Percentiles rank a stretch among this genome's conserved stretches.
These are phyloP conservation scores for Globisporangium polare DNA, from an alignment of 352 stramenopile genomes.

Conservation along the genomic window DNA sequence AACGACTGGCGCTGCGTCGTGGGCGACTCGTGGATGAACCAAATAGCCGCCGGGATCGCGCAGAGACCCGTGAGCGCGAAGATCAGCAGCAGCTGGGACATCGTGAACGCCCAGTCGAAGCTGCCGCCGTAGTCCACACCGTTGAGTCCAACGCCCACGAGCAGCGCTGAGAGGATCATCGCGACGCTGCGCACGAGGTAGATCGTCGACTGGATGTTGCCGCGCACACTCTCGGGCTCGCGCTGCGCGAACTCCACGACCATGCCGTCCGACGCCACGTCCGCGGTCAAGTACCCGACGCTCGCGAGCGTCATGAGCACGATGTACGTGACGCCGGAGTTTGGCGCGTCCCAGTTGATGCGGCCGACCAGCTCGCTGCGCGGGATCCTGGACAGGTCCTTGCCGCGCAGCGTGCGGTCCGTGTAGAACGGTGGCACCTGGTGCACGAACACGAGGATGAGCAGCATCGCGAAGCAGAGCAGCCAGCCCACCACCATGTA, in stretches of 20 bases:
- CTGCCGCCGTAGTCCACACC: slow-evolving; percentile 29
- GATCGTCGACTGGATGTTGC: slow-evolving; percentile 39
- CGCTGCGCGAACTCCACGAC: slow-evolving; percentile 42
- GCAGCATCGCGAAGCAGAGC: slow-evolving; percentile 45
- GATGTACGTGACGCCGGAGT: slow-evolving; percentile 19
- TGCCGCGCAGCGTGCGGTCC: slow-evolving; percentile 36
- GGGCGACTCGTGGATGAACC: slow-evolving; percentile 19
- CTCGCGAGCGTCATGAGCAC: slow-evolving; percentile 39
- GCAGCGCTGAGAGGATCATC: slow-evolving; percentile 24
- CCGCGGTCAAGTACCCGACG: slow-evolving; percentile 33
- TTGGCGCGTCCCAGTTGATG: slow-evolving; percentile 29
- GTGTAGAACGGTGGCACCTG: slow-evolving; percentile 53
- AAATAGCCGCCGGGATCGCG: slow-evolving; percentile 19
- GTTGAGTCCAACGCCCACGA: slow-evolving; percentile 36
- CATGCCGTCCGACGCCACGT: slow-evolving; percentile 36
- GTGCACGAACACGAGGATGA: slow-evolving; percentile 38
- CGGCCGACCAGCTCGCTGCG: slow-evolving; percentile 13
- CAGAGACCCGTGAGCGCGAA: slow-evolving; percentile 17
- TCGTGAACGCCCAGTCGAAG: slow-evolving; percentile 31
- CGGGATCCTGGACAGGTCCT: slow-evolving; percentile 21
- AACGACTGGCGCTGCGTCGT: slow-evolving; percentile 9
- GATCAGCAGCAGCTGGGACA: slow-evolving; percentile 23
- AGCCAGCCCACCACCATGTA: slow-evolving; percentile 35
- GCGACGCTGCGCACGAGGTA: slow-evolving; percentile 37
- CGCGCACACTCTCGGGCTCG: slow-evolving; percentile 24